A percentile compares a stretch with the other conserved stretches of the same genome.
These are phyloP conservation scores for Scytalidium sp. DNA, from an alignment of 2,329 filamentous ascomycete genomes.

Conservation along the genomic window DNA sequence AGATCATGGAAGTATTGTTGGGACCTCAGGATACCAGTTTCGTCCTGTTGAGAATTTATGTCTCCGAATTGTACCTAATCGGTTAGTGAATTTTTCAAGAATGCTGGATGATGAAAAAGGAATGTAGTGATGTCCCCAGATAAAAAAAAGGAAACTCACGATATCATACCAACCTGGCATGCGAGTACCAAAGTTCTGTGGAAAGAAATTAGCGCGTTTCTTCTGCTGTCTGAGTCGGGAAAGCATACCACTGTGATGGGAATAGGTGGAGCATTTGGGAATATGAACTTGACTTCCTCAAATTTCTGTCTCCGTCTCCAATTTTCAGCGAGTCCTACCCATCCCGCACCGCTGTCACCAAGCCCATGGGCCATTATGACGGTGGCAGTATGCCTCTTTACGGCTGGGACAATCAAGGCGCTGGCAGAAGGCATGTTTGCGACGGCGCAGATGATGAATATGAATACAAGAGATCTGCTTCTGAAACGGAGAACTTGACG, in stretches of 20 bases:
- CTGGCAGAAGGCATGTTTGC: constrained; percentile 22
- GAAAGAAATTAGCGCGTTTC: constrained; percentile 6
- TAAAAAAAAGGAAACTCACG: constrained; percentile 40
- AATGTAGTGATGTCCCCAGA: too few relatives aligned
- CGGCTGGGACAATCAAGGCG: constrained; percentile 71
- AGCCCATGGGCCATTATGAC: constrained; percentile 94
- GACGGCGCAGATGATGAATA: too few relatives aligned
- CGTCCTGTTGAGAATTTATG: constrained; percentile 55
- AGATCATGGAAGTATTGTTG: constrained; percentile 75
- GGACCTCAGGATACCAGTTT: constrained; percentile 69
- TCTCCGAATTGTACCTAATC: constrained; percentile 34
- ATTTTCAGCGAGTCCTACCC: constrained; percentile 81
- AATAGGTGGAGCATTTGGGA: constrained; percentile 85
- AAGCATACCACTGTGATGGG: constrained; percentile 71
- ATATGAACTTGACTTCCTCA: constrained; percentile 87
- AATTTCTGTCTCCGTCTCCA: constrained; percentile 79
- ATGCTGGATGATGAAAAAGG: too few relatives aligned
- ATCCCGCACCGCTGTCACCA: constrained; percentile 77
- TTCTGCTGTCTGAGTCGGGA: neutral
- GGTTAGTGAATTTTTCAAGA: too few relatives aligned
- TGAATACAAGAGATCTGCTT: too few relatives aligned
- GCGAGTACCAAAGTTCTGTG: constrained; percentile 67
- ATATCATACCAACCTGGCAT: constrained; percentile 93
- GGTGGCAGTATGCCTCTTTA: constrained; percentile 84
- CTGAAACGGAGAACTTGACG: too few relatives aligned